A percentile compares a stretch with the other conserved stretches of the same genome.
Conservation (phyloP, 1,284 basidiomycete species). For the Phaffia rhodozyma region DNA sequence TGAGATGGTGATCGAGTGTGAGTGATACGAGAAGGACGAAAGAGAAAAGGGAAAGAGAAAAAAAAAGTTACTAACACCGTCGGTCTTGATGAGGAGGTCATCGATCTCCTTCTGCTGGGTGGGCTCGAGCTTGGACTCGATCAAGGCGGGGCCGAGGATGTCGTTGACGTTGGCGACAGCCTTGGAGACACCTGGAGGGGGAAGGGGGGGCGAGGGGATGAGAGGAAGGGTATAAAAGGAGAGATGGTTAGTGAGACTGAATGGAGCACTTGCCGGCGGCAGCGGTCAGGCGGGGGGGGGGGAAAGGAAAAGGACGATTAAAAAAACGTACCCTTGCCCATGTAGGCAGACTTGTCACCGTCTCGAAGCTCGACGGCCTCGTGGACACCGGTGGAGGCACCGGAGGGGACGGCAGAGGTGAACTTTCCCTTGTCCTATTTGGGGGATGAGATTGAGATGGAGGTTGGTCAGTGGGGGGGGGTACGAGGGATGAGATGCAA, state of each 20-base stretch:
- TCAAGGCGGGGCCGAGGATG: constrained; percentile 76
- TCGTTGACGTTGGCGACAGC: constrained; percentile 93
- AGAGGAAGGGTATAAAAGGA: background rate
- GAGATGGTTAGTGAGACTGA: background rate
- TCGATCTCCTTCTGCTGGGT: constrained; percentile 94
- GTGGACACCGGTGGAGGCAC: constrained; percentile 95
- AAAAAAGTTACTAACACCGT: constrained; percentile 44
- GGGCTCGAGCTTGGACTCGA: constrained; percentile 75
- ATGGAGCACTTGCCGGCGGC: background rate
- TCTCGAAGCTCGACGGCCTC: constrained; percentile 99
- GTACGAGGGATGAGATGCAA: background rate
- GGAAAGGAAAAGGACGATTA: background rate
- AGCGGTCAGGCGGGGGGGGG: background rate
- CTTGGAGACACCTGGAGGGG: constrained; percentile 66
- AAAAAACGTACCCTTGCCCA: constrained; percentile 73
- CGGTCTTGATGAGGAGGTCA: constrained; percentile 96
- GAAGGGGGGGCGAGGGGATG: background rate
- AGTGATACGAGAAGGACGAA: background rate
- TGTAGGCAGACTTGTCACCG: constrained; percentile 81
- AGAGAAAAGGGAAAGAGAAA: background rate
- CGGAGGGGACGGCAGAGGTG: constrained; percentile 92
- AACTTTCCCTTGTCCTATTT: constrained; percentile 50
- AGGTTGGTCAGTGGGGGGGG: background rate
- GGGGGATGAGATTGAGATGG: background rate
- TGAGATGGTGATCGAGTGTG: background rate